These are phyloP conservation scores for Hamamelis virginiana DNA, from an alignment of 164 flowering plant species.

Conservation along the genomic window DNA sequence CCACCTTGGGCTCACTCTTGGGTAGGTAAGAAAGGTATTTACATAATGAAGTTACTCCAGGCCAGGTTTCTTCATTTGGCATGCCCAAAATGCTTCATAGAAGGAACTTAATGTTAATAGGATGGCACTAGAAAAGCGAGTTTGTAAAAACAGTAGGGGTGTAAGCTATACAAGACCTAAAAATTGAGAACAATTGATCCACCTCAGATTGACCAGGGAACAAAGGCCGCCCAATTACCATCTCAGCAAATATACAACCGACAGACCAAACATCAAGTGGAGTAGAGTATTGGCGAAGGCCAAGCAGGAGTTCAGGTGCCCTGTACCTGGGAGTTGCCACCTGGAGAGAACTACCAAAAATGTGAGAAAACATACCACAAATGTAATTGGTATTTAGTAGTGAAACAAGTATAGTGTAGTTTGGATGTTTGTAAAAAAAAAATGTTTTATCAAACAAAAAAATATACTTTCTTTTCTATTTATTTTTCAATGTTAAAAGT, in stretches of 20 bases:
- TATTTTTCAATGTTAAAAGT: no score
- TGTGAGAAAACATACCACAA: background rate
- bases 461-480: no score
- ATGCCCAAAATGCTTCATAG: background rate
- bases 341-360: background rate
- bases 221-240: background rate
- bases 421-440: no score
- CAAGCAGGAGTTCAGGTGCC: slow-evolving; percentile 1
- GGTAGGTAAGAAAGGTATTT: background rate
- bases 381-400: background rate
- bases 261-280: background rate
- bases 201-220: background rate
- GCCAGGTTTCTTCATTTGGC: background rate
- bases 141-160: background rate
- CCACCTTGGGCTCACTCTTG: background rate
- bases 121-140: background rate
- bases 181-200: background rate
- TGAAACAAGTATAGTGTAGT: no score
- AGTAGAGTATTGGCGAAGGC: background rate
- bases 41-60: background rate
- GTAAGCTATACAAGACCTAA: background rate
- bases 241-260: background rate
- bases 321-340: background rate
- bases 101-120: background rate
- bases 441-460: no score